Conservation (phyloP, 345 rosid genomes). For the Gossypium bickii region DNA sequence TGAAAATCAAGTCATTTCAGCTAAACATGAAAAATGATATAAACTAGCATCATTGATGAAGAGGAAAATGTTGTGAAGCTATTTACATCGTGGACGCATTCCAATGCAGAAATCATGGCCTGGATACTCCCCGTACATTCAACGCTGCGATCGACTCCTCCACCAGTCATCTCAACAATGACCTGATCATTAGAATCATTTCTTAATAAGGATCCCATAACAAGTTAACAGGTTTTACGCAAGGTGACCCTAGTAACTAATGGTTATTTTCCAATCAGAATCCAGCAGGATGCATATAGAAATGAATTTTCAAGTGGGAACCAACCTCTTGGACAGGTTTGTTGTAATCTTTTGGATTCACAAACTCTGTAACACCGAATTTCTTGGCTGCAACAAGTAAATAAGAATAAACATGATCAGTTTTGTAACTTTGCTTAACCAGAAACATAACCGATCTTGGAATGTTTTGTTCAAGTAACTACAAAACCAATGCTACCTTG, state of each 20-base stretch:
- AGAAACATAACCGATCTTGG: not conserved
- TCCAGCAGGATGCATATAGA: not conserved
- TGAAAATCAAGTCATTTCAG: conserved; percentile 18
- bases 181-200: conserved; percentile 29
- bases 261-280: not conserved
- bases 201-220: not conserved
- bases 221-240: not conserved
- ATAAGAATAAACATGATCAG: not conserved
- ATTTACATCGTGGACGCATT: conserved; percentile 82
- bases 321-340: conserved; percentile 63
- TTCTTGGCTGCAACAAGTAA: conserved; percentile 48
- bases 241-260: not conserved
- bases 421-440: not conserved
- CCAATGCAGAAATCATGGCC: conserved; percentile 85
- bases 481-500: conserved; percentile 26
- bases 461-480: not conserved
- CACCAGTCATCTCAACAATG: conserved; percentile 68
- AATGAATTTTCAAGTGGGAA: not conserved
- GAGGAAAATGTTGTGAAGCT: not conserved
- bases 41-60: not conserved
- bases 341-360: conserved; percentile 61
- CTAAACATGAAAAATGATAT: conserved; percentile 1
- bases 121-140: conserved; percentile 69
- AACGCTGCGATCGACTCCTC: conserved; percentile 76
- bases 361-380: conserved; percentile 58